Percentiles rank a stretch among this genome's conserved stretches.
Evolutionary conservation across 2,329 filamentous ascomycete genomes (phyloP).

Genomic region (Myriosclerotinia scirpicola): DNA sequence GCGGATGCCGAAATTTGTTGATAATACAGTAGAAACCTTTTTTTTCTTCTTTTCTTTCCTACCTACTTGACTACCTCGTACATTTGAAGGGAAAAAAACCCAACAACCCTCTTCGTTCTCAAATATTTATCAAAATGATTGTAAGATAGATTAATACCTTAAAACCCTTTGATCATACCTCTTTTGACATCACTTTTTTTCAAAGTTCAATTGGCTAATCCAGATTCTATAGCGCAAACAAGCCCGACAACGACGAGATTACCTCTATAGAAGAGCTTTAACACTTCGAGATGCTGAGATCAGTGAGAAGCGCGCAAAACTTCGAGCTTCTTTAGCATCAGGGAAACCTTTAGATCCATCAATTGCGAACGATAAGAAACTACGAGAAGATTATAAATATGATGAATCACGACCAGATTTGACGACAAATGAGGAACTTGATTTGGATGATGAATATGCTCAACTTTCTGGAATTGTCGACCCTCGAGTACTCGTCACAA

Average conservation of each 20-base stretch:
- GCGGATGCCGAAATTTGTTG: background rate
- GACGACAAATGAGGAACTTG: conserved; percentile 65
- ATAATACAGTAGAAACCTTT: background rate
- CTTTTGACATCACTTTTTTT: background rate
- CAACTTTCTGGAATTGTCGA: conserved; percentile 90
- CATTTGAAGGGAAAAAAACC: background rate
- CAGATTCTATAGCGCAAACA: conserved; percentile 57
- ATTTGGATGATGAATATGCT: conserved; percentile 86
- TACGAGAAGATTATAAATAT: conserved; percentile 89
- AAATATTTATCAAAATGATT: background rate
- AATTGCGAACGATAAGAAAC: conserved; percentile 80
- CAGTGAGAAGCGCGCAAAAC: conserved; percentile 82
- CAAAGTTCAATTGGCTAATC: conserved; percentile 11
- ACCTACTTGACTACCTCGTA: background rate
- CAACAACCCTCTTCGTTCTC: background rate
- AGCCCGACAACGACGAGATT: conserved; percentile 77
- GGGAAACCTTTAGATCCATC: conserved; percentile 80
- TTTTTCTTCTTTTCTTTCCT: background rate
- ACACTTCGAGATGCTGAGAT: conserved; percentile 89
- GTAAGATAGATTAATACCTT: background rate
- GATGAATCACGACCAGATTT: conserved; percentile 78
- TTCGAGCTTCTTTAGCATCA: conserved; percentile 82
- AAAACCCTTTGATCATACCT: background rate
- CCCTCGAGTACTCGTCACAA: conserved; percentile 85
- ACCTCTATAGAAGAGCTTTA: conserved; percentile 87